Evolutionary conservation across 2,329 filamentous ascomycete genomes (phyloP).

Genomic region (Ophiostoma ips): DNA sequence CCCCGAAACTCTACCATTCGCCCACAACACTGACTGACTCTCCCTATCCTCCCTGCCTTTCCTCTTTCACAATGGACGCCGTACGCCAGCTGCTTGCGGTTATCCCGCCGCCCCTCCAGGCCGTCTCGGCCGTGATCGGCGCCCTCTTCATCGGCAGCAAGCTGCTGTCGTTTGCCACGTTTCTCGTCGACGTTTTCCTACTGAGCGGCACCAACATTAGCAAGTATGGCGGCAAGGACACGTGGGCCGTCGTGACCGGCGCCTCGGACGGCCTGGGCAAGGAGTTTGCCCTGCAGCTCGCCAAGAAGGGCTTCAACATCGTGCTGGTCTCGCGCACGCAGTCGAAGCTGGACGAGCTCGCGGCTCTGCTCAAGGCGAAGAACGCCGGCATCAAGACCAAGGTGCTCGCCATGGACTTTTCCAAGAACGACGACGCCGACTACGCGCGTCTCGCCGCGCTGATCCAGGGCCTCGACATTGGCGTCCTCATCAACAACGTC

Average conservation of each 20-base stretch:
- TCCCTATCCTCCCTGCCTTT: too few species aligned
- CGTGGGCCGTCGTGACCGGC: conserved; percentile 88
- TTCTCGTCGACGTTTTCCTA: conserved; percentile 55
- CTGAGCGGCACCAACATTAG: conserved; percentile 55
- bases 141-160: conserved; percentile 43
- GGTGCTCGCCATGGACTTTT: conserved; percentile 82
- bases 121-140: conserved; percentile 38
- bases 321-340: conserved; percentile 91
- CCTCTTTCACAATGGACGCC: conserved; percentile 18
- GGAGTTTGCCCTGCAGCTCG: conserved; percentile 85
- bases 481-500: conserved; percentile 91
- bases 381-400: conserved; percentile 58
- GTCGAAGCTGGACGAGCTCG: conserved; percentile 71
- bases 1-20: too few species aligned
- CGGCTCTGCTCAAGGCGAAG: conserved; percentile 59
- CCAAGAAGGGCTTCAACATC: conserved; percentile 84
- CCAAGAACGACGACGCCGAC: conserved; percentile 63
- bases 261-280: conserved; percentile 95
- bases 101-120: conserved; percentile 32
- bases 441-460: conserved; percentile 59
- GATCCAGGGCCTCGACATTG: conserved; percentile 62
- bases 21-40: too few species aligned
- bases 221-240: conserved; percentile 80
- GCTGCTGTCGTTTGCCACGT: conserved; percentile 42
- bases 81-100: conserved; percentile 21